Evolutionary conservation across 2,329 filamentous ascomycete species (phyloP), one percentile per base, ranked within the genome.

Genomic region (Volutella citrinella): DNA sequence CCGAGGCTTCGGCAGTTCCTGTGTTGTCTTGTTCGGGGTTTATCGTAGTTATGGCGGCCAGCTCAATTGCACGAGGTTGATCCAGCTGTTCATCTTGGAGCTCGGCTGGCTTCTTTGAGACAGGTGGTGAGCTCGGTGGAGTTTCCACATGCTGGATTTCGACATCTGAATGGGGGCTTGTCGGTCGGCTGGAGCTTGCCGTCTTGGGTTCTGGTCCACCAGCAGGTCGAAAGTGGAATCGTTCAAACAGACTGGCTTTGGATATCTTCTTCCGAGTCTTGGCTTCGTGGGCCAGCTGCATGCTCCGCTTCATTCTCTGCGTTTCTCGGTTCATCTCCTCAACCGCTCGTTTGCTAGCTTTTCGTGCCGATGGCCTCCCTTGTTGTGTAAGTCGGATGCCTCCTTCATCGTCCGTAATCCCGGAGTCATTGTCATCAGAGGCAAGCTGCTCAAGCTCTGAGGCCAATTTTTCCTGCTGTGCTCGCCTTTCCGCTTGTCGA

Each of bases 271-370:
- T 97, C 62, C 85, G 90, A 3, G 88, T 95, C 64, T 83, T 87
- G 16, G 87, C 85, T 56, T 95, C 82, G 60, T 97, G 90, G 2
- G 86, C 80, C 30, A 98, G 74, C 60, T 97, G 91, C 78, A 95
- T 86, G 55, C 85, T 94, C 46, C 93, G 78, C 48, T 79, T 83
- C 66, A 98, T 78, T 19, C 93, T 80, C 65, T 98, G 93, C 2
- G 91, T 96, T 63, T 98, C 93, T 38, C 88, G 79, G 51, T 85
- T 84, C 84, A 98, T 96, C 49, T 97, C 91, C 56, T 96, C 87
- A 25, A 96, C 60, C 0, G 93, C 93, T 64, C 89, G 96, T 66
- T 91, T 97, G 67, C 90, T 91, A 1, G 93, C 90, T 57, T 93
- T 95, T 10, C 93, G 78, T 9, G 78, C 38, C 19, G 41, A 74